Base-by-base conservation (phyloP, 768 basidiomycete species). In the Pholiota microspora region DNA sequence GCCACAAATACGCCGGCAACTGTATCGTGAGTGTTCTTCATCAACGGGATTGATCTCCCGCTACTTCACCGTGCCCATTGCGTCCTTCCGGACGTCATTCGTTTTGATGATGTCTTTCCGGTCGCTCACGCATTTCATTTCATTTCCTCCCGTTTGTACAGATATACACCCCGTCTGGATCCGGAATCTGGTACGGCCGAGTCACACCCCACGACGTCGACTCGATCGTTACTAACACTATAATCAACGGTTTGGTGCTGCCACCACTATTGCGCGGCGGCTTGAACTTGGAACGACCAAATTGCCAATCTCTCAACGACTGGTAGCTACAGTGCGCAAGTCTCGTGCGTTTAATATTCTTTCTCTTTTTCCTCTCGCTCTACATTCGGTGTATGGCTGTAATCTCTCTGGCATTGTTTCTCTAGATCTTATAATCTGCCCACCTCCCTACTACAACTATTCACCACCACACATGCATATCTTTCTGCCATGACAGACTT, bases 1-100 rank as follows among this genome's bases (percentile, higher is more conserved):
- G 95, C 2, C 96, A 98, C 75, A 88, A 88, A 62, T 98, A 88
- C 66, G 88, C 92, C 32, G 94, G 94, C 35, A 94, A 95, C 63
- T 86, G 90, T 61, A 85, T 93, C 56, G 94, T 94, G 67, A 62
- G 92, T 83, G 35, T 49, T 4, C 45, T 53, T 53, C 58, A n/a
- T 34, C 49, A 45, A 42, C 40, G 16, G 53, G 24, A 45, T 36
- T 28, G 38, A 49, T 51, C 49, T 36, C 32, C 35, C 15, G 45
- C 28, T 31, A 21, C 31, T 46, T 35, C 29, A 23, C 40, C 47
- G 40, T 18, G 45, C 31, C 32, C 28, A 32, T 58, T 23, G 40
- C 40, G 18, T 23, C 40, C 40, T 23, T 21, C 36, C n/a, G 36
- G 21, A 42, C 21, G 40, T n/a, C 7, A 42, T 42, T 6, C 21